Evolutionary conservation across 192 early-diverging fungal species (phyloP), one percentile per base, ranked within the genome.

Genomic region (Coemansia sp.): DNA sequence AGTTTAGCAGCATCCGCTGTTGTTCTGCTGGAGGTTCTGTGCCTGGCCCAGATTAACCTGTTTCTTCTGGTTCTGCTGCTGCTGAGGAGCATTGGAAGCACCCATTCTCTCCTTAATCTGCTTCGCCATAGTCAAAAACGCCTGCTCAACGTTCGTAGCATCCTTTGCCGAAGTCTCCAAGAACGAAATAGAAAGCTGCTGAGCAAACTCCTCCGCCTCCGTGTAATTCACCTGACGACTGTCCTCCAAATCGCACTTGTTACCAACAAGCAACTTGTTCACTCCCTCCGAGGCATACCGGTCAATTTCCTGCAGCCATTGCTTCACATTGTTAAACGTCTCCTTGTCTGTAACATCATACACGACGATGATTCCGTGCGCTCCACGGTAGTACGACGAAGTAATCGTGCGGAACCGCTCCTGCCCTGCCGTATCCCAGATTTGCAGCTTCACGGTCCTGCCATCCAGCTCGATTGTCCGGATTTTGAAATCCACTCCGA

Each of bases 401-500:
- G 94, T 97, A 64, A 98, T 97, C 50, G 95, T 97, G 39, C 95
- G 90, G 90, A 98, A 98, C 43, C 95, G 86, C 68, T 98, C 95
- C 78, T 97, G 95, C 32, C 95, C 95, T 28, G 95, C 94, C 27
- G 94, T 98, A 73, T 98, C 95, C 92, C 94, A 96, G 85, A 98
- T 96, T 70, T 96, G 94, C 38, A 97, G 80, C 78, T 98, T 98
- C 28, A 97, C 93, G 32, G 92, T 96, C 73, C 97, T 98, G 44
- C 94, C 93, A 67, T 97, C 96, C 42, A 98, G 83, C 63, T 98
- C 96, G 52, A 97, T 97, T 43, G 94, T 97, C 60, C 94, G 87
- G 70, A 97, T 97, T 93, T 96, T 97, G 72, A 99, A 99, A 81
- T 99, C 96, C 26, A 99, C 94, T 46, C 96, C 96, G 60, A 97